A percentile compares a stretch with the other conserved stretches of the same genome.
Evolutionary conservation across 1,284 basidiomycete species (phyloP).

Genomic region (Trichosporon coremiiforme): DNA sequence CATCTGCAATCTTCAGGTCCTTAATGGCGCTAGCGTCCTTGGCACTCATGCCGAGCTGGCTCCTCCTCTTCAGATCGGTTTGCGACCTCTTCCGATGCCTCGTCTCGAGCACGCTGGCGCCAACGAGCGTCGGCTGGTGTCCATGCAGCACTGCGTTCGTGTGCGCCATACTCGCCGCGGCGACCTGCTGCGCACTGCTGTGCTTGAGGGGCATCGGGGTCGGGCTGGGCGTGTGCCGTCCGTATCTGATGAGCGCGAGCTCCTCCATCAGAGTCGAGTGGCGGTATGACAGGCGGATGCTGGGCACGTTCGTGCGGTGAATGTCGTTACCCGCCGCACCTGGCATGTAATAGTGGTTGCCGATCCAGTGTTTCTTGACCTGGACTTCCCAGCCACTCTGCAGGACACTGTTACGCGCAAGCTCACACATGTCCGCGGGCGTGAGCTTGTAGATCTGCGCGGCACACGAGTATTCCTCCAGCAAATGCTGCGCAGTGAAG

Average conservation of each 20-base stretch:
- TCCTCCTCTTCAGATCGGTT: slow-evolving; percentile 27
- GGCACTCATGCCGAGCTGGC: slow-evolving; percentile 10
- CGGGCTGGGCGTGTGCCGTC: slow-evolving; percentile 41
- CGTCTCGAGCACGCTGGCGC: slow-evolving; percentile 40
- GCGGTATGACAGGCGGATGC: slow-evolving; percentile 83
- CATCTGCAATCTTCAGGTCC: background rate
- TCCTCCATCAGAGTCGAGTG: slow-evolving; percentile 87
- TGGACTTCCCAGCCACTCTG: slow-evolving; percentile 99
- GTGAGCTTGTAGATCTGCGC: slow-evolving; percentile 95
- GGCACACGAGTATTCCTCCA: slow-evolving; percentile 98
- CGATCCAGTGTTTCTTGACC: slow-evolving; percentile 95
- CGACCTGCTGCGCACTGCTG: slow-evolving; percentile 19
- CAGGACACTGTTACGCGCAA: slow-evolving; percentile 92
- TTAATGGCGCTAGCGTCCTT: background rate
- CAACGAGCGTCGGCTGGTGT: slow-evolving; percentile 28
- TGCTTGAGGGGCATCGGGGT: slow-evolving; percentile 39
- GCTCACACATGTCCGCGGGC: slow-evolving; percentile 69
- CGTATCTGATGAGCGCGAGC: slow-evolving; percentile 58
- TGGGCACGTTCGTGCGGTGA: slow-evolving; percentile 96
- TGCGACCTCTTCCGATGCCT: slow-evolving; percentile 37
- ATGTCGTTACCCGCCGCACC: slow-evolving; percentile 89
- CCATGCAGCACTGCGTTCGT: slow-evolving; percentile 26
- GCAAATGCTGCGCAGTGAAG: slow-evolving; percentile 89
- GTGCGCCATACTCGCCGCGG: slow-evolving; percentile 31
- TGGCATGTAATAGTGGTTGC: slow-evolving; percentile 83